A percentile compares a stretch with the other conserved stretches of the same genome.
phyloP scores from a whole-genome alignment of 2,329 filamentous ascomycete species.

The Microsporum ferrugineum region DNA sequence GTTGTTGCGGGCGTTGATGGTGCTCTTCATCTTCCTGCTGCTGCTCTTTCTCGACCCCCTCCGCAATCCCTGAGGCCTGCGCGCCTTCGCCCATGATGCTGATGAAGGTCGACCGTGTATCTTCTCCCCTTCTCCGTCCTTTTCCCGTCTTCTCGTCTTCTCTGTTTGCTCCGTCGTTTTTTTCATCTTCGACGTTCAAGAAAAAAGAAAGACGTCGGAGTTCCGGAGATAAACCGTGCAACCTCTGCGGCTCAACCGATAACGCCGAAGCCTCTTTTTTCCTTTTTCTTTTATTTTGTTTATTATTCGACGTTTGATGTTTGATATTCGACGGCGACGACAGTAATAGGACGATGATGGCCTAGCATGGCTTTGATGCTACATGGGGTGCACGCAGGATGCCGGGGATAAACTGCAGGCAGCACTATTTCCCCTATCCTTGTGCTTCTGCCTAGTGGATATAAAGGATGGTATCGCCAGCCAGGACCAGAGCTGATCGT shows the following conservation, averaged over 20 bases:
- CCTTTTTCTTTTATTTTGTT: background rate
- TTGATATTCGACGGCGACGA: background rate
- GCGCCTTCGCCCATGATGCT: background rate
- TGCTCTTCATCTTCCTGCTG: background rate
- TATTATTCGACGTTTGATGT: background rate
- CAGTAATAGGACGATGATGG: background rate
- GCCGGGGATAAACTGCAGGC: background rate
- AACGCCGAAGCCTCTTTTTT: slow-evolving; percentile 2
- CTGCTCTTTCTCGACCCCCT: background rate
- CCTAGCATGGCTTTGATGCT: background rate
- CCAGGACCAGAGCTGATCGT: no score
- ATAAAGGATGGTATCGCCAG: no score
- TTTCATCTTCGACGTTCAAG: background rate
- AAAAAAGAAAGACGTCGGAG: background rate
- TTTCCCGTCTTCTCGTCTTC: background rate
- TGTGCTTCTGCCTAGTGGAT: no score
- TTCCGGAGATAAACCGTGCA: background rate
- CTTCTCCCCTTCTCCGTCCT: background rate
- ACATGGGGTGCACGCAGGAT: background rate
- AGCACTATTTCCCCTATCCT: background rate
- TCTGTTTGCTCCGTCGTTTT: background rate
- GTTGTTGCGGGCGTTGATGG: background rate
- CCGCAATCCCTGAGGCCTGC: background rate
- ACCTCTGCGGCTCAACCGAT: background rate
- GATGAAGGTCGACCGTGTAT: background rate